phyloP scores from a whole-genome alignment of 2,329 filamentous ascomycete species.

The Chalaropsis thielavioides region DNA sequence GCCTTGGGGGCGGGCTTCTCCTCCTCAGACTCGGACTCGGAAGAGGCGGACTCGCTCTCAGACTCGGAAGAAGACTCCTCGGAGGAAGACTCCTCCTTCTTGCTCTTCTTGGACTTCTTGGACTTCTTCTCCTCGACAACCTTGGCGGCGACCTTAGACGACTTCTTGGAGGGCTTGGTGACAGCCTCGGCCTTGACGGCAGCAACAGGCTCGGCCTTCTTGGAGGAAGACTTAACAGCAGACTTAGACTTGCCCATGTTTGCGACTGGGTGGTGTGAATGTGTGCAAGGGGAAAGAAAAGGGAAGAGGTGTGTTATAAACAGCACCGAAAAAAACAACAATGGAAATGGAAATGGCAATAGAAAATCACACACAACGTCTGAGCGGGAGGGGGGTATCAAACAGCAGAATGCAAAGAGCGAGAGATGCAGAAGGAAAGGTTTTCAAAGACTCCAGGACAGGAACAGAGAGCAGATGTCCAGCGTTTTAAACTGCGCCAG shows the following conservation, averaged over 20 bases:
- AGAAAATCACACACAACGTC: slow-evolving; percentile 16
- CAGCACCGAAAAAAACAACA: slow-evolving; percentile 19
- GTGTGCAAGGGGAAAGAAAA: slow-evolving; percentile 13
- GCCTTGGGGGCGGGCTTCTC: slow-evolving; percentile 18
- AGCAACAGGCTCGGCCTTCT: slow-evolving; percentile 37
- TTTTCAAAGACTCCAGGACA: slow-evolving; percentile 8
- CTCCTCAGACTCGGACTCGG: slow-evolving; percentile 26
- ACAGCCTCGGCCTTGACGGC: slow-evolving; percentile 33
- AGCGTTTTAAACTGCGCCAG: slow-evolving; percentile 14
- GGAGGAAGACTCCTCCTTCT: slow-evolving; percentile 29
- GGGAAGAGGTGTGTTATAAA: slow-evolving; percentile 17
- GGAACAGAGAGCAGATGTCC: slow-evolving; percentile 10
- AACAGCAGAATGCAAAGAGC: slow-evolving; percentile 18
- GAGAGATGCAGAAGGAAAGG: slow-evolving; percentile 14
- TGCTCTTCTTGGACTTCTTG: slow-evolving; percentile 29
- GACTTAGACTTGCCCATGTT: slow-evolving; percentile 56
- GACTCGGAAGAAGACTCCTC: slow-evolving; percentile 24
- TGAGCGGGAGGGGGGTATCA: slow-evolving; percentile 12
- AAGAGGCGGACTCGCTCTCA: slow-evolving; percentile 27
- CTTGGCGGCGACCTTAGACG: slow-evolving; percentile 49
- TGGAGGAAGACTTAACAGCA: slow-evolving; percentile 34
- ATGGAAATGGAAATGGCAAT: not conserved
- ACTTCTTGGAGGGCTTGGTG: slow-evolving; percentile 48
- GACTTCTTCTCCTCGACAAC: slow-evolving; percentile 26
- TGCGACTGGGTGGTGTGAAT: slow-evolving; percentile 22